Evolutionary conservation across 148 eudicot species (phyloP).

Genomic region (Rhododendron vialii): DNA sequence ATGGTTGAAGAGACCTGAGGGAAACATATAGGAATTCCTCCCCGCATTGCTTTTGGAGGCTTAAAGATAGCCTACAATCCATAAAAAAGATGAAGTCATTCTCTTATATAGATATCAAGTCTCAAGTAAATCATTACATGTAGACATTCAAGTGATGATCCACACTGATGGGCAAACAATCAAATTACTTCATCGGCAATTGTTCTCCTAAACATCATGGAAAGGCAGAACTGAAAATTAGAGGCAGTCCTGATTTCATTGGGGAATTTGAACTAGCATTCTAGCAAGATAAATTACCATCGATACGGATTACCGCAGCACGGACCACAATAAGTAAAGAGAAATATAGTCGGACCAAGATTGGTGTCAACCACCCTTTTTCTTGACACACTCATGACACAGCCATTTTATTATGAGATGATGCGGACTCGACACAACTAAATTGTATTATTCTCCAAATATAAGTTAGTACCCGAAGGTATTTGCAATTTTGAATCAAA

Average conservation of each 20-base stretch:
- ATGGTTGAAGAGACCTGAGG: conserved; percentile 69
- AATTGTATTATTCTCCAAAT: no score
- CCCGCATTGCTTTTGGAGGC: conserved; percentile 81
- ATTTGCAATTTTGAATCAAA: background rate
- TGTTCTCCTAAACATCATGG: background rate
- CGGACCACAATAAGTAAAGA: background rate
- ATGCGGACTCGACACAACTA: background rate
- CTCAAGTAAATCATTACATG: background rate
- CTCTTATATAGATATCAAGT: background rate
- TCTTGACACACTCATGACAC: background rate
- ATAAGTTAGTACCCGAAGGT: background rate
- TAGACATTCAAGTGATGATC: background rate
- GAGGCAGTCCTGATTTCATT: background rate
- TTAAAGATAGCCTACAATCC: conserved; percentile 55
- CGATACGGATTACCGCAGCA: background rate
- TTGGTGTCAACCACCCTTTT: background rate
- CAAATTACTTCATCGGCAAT: background rate
- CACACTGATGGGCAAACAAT: background rate
- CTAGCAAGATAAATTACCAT: background rate
- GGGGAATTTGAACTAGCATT: background rate
- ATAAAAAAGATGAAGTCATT: background rate
- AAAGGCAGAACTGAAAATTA: background rate
- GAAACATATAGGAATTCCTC: conserved; percentile 89
- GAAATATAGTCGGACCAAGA: background rate
- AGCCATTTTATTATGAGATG: background rate